These are phyloP conservation scores for Dittrichia graveolens DNA, from an alignment of 129 eudicot species.

Conservation along the genomic window DNA sequence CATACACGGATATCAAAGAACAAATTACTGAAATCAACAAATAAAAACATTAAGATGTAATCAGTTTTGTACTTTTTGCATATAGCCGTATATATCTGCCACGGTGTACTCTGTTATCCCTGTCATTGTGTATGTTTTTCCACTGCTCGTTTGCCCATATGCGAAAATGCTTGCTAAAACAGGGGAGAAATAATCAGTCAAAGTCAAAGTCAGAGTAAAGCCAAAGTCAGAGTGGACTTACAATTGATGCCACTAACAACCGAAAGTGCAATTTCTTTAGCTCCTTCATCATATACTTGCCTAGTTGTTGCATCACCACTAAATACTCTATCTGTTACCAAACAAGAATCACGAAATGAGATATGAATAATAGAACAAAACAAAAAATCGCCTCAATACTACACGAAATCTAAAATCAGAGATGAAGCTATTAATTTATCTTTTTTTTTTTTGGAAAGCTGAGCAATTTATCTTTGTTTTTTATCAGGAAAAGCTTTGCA, in stretches of 20 bases:
- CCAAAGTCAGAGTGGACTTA: slow-evolving; percentile 41
- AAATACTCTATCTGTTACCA: slow-evolving; percentile 79
- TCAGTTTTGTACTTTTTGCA: slow-evolving; percentile 59
- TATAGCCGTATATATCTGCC: slow-evolving; percentile 90
- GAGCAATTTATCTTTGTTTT: not conserved
- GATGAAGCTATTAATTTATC: too few relatives aligned
- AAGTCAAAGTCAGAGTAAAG: slow-evolving; percentile 5
- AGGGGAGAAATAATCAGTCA: slow-evolving; percentile 7
- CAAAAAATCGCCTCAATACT: not conserved
- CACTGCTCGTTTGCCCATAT: slow-evolving; percentile 98
- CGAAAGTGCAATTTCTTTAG: slow-evolving; percentile 91
- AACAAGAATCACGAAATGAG: slow-evolving; percentile 24
- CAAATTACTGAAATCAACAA: not conserved
- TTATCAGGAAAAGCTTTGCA: not conserved
- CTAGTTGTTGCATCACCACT: slow-evolving; percentile 88
- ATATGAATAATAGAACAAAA: not conserved
- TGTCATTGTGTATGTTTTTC: slow-evolving; percentile 95
- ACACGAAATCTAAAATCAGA: not conserved
- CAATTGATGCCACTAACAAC: slow-evolving; percentile 97
- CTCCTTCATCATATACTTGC: slow-evolving; percentile 89
- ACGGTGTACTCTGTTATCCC: slow-evolving; percentile 97
- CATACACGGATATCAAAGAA: not conserved
- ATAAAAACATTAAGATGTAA: not conserved
- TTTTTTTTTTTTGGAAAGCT: too few relatives aligned
- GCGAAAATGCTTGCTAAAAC: slow-evolving; percentile 91